These are phyloP conservation scores for Austroboletus rostrupii DNA, from an alignment of 1,284 basidiomycete species.

Conservation along the genomic window DNA sequence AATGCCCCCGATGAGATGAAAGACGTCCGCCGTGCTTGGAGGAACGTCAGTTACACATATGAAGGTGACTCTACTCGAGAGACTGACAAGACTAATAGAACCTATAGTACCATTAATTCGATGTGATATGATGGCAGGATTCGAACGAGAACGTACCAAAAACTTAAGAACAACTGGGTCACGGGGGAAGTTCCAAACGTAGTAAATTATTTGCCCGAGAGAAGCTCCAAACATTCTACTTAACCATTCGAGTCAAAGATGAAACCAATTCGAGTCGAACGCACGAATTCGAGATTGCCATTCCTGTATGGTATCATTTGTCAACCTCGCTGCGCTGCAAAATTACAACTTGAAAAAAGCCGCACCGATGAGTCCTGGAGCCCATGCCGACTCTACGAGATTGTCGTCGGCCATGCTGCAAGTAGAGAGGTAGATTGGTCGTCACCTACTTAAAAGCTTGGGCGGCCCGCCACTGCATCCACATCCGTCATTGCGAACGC, in stretches of 20 bases:
- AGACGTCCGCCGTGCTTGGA: constrained; percentile 3
- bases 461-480: too few relatives aligned
- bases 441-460: too few relatives aligned
- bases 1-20: constrained; percentile 4
- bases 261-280: background rate
- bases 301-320: background rate
- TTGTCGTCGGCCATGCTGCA: background rate
- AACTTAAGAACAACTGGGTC: constrained; percentile 6
- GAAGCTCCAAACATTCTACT: constrained; percentile 10
- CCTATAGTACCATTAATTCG: constrained; percentile 1
- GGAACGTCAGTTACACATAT: background rate
- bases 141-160: background rate
- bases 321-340: background rate
- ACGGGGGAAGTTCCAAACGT: constrained; percentile 6
- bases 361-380: constrained; percentile 8
- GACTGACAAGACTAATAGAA: constrained; percentile 9
- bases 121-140: background rate
- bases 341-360: background rate
- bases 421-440: too few relatives aligned
- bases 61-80: background rate
- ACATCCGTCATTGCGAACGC: too few relatives aligned
- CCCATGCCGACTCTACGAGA: constrained; percentile 6
- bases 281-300: constrained; percentile 2
- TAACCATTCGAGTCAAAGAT: background rate
- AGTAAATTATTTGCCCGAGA: constrained; percentile 7